A percentile compares a stretch with the other conserved stretches of the same genome.
These are phyloP conservation scores for Eucalyptus brandiana DNA, from an alignment of 345 rosid species.

Conservation along the genomic window DNA sequence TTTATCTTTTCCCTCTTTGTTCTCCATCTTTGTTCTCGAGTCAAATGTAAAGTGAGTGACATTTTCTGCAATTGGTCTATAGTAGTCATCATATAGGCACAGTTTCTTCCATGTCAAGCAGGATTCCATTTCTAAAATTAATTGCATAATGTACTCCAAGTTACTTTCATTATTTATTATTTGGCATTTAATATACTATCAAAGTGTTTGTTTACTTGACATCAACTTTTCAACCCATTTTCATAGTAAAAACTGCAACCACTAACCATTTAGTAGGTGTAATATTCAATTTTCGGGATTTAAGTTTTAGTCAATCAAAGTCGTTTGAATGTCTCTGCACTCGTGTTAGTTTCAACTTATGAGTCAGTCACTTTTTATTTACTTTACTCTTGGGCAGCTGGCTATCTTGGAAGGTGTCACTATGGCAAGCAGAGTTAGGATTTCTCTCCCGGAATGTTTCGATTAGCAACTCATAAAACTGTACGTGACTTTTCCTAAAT, in stretches of 20 bases:
- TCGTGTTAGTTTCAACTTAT: not conserved
- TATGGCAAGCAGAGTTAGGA: conserved; percentile 81
- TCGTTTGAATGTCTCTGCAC: not conserved
- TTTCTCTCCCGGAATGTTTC: conserved; percentile 76
- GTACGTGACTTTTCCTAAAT: conserved; percentile 33
- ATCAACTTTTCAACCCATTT: too few relatives aligned
- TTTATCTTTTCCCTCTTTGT: not conserved
- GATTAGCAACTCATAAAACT: conserved; percentile 72
- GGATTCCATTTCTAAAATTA: not conserved
- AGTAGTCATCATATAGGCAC: not conserved
- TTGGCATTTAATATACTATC: not conserved
- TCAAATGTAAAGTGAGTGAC: not conserved
- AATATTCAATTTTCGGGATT: not conserved
- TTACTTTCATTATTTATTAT: not conserved
- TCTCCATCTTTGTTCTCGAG: not conserved
- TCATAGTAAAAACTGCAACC: not conserved
- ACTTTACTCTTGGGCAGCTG: conserved; percentile 28
- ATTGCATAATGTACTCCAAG: not conserved
- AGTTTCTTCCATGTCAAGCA: not conserved
- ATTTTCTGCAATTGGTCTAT: not conserved
- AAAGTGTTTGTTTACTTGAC: not conserved
- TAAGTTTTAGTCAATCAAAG: not conserved
- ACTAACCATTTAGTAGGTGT: not conserved
- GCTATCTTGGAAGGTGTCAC: conserved; percentile 76
- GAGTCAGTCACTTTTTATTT: not conserved